A percentile compares a stretch with the other conserved stretches of the same genome.
These are phyloP conservation scores for Ambispora gerdemannii DNA, from an alignment of 192 early-diverging fungal species.

Conservation along the genomic window DNA sequence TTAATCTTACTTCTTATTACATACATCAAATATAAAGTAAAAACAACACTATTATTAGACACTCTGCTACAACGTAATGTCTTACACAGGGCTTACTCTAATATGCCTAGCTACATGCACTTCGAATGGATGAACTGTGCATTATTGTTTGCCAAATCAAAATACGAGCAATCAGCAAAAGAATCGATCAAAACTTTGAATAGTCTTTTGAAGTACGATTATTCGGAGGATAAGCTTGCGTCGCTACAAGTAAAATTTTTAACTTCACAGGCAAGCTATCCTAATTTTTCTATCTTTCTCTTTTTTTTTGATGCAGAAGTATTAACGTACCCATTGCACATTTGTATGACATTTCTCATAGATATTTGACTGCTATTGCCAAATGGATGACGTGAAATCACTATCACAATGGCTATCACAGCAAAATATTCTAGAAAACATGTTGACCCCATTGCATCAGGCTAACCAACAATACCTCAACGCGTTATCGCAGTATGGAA, in stretches of 20 bases:
- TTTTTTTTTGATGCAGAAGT: not conserved
- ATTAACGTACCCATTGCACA: not conserved
- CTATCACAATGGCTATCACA: constrained; percentile 12
- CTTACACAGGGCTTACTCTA: not conserved
- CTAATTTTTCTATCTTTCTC: not conserved
- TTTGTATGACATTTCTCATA: not conserved
- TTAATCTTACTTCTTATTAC: no score
- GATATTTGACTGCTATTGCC: constrained; percentile 26
- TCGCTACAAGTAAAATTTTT: constrained; percentile 17
- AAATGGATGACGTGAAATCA: constrained; percentile 17
- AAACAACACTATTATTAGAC: no score
- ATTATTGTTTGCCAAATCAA: constrained; percentile 14
- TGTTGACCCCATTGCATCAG: not conserved
- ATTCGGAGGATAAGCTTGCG: not conserved
- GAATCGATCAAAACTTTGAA: constrained; percentile 10
- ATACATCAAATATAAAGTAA: no score
- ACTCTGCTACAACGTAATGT: not conserved
- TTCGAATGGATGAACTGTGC: constrained; percentile 19
- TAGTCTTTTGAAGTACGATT: constrained; percentile 1
- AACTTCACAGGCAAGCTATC: constrained; percentile 18
- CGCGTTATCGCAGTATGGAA: not conserved
- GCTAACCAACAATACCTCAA: constrained; percentile 19
- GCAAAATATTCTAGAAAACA: not conserved
- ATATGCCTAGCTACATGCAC: not conserved
- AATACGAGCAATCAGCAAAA: constrained; percentile 13